phyloP scores from a whole-genome alignment of 495 filamentous ascomycete genomes.

The Penicillium verhagenii region DNA sequence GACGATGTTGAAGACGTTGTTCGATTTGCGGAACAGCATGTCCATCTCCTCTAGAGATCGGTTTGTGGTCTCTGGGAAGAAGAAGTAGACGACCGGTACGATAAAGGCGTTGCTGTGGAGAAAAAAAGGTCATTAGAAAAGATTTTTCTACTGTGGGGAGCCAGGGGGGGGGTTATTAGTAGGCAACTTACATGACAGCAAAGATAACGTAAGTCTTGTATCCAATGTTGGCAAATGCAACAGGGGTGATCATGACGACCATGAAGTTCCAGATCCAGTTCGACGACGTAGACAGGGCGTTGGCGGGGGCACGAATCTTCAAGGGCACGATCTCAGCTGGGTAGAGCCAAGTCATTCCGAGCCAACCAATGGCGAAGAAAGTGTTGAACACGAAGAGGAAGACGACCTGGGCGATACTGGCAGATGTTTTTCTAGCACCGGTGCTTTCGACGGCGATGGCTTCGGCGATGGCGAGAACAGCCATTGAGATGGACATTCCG shows the following conservation, averaged over 20 bases:
- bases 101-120: slow-evolving; percentile 69
- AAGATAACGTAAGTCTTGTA: slow-evolving; percentile 71
- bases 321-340: slow-evolving; percentile 66
- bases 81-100: slow-evolving; percentile 68
- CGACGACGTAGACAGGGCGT: slow-evolving; percentile 60
- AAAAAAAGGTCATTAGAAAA: slow-evolving; percentile 12
- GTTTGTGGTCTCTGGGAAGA: slow-evolving; percentile 73
- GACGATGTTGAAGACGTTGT: slow-evolving; percentile 57
- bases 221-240: slow-evolving; percentile 59
- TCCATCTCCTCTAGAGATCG: slow-evolving; percentile 78
- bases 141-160: not conserved
- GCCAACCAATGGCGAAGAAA: slow-evolving; percentile 76
- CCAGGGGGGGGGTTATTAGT: no score
- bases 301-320: slow-evolving; percentile 65
- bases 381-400: slow-evolving; percentile 76
- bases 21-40: slow-evolving; percentile 67
- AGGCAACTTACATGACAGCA: slow-evolving; percentile 50
- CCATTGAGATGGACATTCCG: slow-evolving; percentile 70
- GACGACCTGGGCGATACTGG: slow-evolving; percentile 51
- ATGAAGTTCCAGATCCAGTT: slow-evolving; percentile 64
- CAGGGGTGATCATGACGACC: slow-evolving; percentile 64
- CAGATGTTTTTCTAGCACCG: slow-evolving; percentile 28
- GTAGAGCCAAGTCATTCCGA: slow-evolving; percentile 74
- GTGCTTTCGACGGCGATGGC: slow-evolving; percentile 28
- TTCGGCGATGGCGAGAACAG: slow-evolving; percentile 56